Conservation (phyloP, 805 yeast genomes). For the Lipomyces spencermartinsiae region DNA sequence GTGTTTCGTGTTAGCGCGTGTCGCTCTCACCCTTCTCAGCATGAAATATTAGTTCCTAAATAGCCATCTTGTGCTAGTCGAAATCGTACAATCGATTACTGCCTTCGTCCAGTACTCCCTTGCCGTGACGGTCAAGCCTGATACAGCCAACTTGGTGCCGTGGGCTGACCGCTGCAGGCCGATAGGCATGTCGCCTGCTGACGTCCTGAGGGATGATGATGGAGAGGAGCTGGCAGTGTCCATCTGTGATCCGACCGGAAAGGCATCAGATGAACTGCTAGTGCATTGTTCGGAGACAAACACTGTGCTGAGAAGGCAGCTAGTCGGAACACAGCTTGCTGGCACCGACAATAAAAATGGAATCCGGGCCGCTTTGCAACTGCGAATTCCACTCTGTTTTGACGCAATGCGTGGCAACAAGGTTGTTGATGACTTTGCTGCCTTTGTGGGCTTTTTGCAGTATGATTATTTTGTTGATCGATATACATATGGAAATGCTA, state of each 20-base stretch:
- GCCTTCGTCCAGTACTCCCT: background rate
- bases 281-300: background rate
- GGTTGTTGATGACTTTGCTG: background rate
- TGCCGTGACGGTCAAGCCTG: background rate
- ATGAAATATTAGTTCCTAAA: background rate
- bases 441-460: background rate
- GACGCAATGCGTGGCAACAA: background rate
- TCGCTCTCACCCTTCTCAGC: background rate
- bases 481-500: background rate
- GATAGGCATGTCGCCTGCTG: background rate
- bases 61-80: background rate
- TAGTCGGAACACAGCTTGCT: background rate
- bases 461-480: background rate
- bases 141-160: background rate
- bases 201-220: background rate
- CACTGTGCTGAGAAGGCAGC: background rate
- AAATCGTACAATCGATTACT: background rate
- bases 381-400: constrained; percentile 1
- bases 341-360: background rate
- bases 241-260: background rate
- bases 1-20: background rate
- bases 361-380: background rate
- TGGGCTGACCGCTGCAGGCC: background rate
- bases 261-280: background rate
- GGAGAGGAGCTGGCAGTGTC: background rate